phyloP scores from a whole-genome alignment of 345 rosid genomes.

The Citrus unshiu region DNA sequence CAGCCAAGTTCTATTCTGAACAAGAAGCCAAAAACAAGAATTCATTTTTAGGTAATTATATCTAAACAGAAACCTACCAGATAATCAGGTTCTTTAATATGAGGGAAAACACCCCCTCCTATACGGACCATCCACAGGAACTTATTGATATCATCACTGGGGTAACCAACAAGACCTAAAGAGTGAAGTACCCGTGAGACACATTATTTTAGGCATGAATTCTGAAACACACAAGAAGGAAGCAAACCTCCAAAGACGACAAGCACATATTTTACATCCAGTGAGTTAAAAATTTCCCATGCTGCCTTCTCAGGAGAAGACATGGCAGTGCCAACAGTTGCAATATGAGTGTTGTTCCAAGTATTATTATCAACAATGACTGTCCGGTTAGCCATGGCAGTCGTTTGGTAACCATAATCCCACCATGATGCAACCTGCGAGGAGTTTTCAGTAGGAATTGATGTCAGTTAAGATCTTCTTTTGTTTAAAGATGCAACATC shows the following conservation, averaged over 20 bases:
- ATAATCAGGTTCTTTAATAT: conserved; percentile 95
- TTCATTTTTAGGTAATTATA: neutral
- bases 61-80: conserved; percentile 41
- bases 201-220: neutral
- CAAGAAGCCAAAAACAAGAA: conserved; percentile 2
- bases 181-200: conserved; percentile 29
- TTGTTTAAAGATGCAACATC: neutral
- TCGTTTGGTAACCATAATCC: conserved; percentile 99
- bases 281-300: conserved; percentile 93
- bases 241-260: conserved; percentile 95
- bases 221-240: conserved; percentile 15
- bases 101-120: conserved; percentile 98
- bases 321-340: conserved; percentile 99
- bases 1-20: neutral
- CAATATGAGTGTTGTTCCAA: conserved; percentile 99
- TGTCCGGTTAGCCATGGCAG: conserved; percentile 99
- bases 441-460: conserved; percentile 1
- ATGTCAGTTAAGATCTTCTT: neutral
- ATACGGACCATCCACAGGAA: conserved; percentile 99
- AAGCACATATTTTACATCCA: conserved; percentile 98
- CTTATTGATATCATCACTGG: conserved; percentile 97
- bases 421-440: conserved; percentile 99
- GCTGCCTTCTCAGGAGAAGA: conserved; percentile 99
- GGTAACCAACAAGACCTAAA: conserved; percentile 94
- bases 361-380: conserved; percentile 98